Evolutionary conservation across 768 basidiomycete genomes (phyloP), one percentile per base, ranked within the genome.

Genomic region (Candolleomyces aberdarensis): DNA sequence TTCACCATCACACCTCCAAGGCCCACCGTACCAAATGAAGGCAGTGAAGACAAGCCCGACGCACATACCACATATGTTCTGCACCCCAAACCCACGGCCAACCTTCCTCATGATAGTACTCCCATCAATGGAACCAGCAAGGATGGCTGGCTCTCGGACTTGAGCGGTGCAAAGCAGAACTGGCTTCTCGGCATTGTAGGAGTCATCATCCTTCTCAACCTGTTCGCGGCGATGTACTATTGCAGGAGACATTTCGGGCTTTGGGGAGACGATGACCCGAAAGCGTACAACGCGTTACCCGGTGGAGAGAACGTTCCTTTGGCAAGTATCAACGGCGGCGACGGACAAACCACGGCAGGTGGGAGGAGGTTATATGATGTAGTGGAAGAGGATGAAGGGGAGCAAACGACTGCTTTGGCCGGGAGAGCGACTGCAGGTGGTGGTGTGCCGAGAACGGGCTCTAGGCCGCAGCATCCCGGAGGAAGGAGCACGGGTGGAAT

Each of bases 171-270:
- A 11, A 86, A 80, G 62, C 87, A 90, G 62, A 89, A 85, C 62
- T 96, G 95, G 94, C 83, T 96, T 72, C 92, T 94, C 59, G 87
- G 85, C 61, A 91, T 91, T 3, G 74, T 89, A 19, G 85, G 84
- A 17, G 79, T 83, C 13, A 85, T 95, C 17, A 70, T 84, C 2
- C 65, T 96, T 39, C 90, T 93, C 66, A 86, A 83, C 31, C 71
- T 88, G 15, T 83, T 78, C 1, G 80, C 79, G 3, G 85, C 82
- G 0, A 67, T 89, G 19, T 94, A 90, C 81, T 88, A 96, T 78
- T 91, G 87, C 83, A 77, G 88, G 56, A 83, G 93, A 47, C 76
- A 80, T 17, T 46, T 60, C 78, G 68, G 22, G 65, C 75, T 65
- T 70, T 77, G n/a, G 65, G 66, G 59, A 51, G 64, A 47, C 68